phyloP scores from a whole-genome alignment of 805 yeast genomes.

The Metschnikowia reukaufii region DNA sequence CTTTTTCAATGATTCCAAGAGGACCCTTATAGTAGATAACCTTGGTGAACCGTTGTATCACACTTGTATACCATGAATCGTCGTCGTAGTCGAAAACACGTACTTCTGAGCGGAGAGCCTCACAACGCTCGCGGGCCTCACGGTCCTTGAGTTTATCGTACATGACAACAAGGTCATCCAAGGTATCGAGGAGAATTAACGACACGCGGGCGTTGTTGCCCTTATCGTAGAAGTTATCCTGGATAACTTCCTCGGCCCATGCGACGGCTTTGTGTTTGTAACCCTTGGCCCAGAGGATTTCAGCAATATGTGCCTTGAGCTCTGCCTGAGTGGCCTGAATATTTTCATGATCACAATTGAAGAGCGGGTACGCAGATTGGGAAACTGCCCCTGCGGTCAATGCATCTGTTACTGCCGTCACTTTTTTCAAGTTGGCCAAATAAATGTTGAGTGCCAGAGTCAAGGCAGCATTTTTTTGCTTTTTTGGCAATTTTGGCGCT shows the following conservation, averaged over 20 bases:
- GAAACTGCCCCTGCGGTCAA: constrained; percentile 19
- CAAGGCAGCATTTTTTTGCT: constrained; percentile 19
- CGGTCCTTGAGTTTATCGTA: constrained; percentile 27
- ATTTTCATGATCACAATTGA: constrained; percentile 34
- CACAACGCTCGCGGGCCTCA: constrained; percentile 29
- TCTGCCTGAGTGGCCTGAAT: constrained; percentile 31
- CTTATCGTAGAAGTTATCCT: constrained; percentile 33
- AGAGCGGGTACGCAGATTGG: constrained; percentile 37
- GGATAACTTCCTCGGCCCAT: constrained; percentile 44
- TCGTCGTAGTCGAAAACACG: constrained; percentile 27
- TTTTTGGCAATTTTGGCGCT: constrained; percentile 4
- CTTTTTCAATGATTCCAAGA: constrained; percentile 41
- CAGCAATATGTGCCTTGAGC: constrained; percentile 39
- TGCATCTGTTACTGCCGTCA: constrained; percentile 22
- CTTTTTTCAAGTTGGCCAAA: constrained; percentile 32
- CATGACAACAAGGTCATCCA: constrained; percentile 35
- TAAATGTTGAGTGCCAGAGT: constrained; percentile 36
- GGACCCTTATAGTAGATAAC: constrained; percentile 44
- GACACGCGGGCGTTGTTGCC: constrained; percentile 27
- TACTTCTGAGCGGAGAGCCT: constrained; percentile 25
- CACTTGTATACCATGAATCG: constrained; percentile 34
- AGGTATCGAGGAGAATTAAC: constrained; percentile 30
- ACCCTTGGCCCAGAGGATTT: constrained; percentile 43
- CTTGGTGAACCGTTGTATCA: constrained; percentile 34
- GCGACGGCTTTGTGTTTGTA: constrained; percentile 37